Conservation (phyloP, 2,329 filamentous ascomycete genomes). For the Catunica adiposa region DNA sequence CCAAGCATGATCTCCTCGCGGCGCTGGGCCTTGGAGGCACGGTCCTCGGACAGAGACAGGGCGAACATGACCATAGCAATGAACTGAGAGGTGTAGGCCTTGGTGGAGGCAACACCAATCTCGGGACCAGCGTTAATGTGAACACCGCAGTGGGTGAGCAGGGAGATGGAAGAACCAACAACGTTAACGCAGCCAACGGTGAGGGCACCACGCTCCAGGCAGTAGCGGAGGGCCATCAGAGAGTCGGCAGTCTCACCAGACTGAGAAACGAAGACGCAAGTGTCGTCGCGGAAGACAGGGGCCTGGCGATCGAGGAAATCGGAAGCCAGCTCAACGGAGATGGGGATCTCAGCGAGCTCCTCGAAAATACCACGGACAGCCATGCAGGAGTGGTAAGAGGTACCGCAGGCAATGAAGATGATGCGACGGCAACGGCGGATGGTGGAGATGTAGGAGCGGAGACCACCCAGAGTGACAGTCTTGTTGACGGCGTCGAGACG, state of each 20-base stretch:
- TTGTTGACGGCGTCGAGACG: slow-evolving; percentile 88
- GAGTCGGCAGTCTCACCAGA: slow-evolving; percentile 98
- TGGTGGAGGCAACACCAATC: slow-evolving; percentile 97
- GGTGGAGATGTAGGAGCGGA: slow-evolving; percentile 89
- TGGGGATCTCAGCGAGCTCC: slow-evolving; percentile 94
- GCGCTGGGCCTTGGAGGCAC: slow-evolving; percentile 80
- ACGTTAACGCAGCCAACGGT: slow-evolving; percentile 98
- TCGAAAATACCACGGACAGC: slow-evolving; percentile 95
- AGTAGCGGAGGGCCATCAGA: slow-evolving; percentile 91
- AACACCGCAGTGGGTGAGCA: slow-evolving; percentile 98
- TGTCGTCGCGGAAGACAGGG: slow-evolving; percentile 97
- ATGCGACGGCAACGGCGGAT: slow-evolving; percentile 93
- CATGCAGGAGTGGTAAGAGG: slow-evolving; percentile 98
- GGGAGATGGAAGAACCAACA: slow-evolving; percentile 93
- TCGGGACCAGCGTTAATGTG: slow-evolving; percentile 98
- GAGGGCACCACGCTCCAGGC: slow-evolving; percentile 88
- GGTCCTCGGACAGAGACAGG: slow-evolving; percentile 86
- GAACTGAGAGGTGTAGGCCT: slow-evolving; percentile 98
- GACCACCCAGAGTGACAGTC: slow-evolving; percentile 84
- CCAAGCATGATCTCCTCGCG: slow-evolving; percentile 95
- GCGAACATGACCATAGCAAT: slow-evolving; percentile 99
- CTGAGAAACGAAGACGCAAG: slow-evolving; percentile 96
- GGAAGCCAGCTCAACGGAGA: slow-evolving; percentile 88
- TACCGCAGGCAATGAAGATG: slow-evolving; percentile 98
- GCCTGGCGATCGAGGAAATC: slow-evolving; percentile 96